These are phyloP conservation scores for Russula brevipes DNA, from an alignment of 768 basidiomycete species.

Conservation along the genomic window DNA sequence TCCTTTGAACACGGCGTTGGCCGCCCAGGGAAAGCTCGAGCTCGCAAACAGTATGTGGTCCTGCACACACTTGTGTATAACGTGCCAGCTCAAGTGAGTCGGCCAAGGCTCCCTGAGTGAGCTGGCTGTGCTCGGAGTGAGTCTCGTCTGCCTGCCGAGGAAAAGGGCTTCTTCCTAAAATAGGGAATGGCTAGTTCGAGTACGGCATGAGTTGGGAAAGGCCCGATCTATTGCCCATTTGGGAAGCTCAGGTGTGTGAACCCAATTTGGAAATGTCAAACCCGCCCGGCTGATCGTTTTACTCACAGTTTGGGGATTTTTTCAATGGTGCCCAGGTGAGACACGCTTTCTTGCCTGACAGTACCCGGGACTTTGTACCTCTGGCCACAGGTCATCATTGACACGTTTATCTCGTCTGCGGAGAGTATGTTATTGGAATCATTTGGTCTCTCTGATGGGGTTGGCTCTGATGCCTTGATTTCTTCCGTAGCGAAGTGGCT, in stretches of 20 bases:
- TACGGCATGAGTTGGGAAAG: slow-evolving; percentile 88
- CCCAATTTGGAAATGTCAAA: slow-evolving; percentile 4
- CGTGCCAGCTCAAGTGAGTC: not conserved
- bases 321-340: slow-evolving; percentile 79
- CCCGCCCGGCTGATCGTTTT: not conserved
- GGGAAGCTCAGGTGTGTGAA: slow-evolving; percentile 77
- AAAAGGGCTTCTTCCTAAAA: not conserved
- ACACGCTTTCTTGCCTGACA: not conserved
- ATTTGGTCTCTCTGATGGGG: not conserved
- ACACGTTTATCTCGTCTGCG: slow-evolving; percentile 79
- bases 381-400: slow-evolving; percentile 63
- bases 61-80: not conserved
- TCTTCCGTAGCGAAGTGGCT: slow-evolving; percentile 76
- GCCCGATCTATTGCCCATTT: slow-evolving; percentile 75
- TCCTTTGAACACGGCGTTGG: slow-evolving; percentile 69
- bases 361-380: not conserved
- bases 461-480: slow-evolving; percentile 5
- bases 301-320: slow-evolving; percentile 80
- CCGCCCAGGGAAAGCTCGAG: slow-evolving; percentile 60
- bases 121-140: slow-evolving; percentile 79
- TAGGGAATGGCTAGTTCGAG: slow-evolving; percentile 55
- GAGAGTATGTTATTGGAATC: slow-evolving; percentile 55
- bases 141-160: slow-evolving; percentile 28
- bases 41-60: slow-evolving; percentile 71
- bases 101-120: slow-evolving; percentile 76